Base-by-base conservation (phyloP, 2,329 filamentous ascomycete genomes). In the Calycina herbarum region DNA sequence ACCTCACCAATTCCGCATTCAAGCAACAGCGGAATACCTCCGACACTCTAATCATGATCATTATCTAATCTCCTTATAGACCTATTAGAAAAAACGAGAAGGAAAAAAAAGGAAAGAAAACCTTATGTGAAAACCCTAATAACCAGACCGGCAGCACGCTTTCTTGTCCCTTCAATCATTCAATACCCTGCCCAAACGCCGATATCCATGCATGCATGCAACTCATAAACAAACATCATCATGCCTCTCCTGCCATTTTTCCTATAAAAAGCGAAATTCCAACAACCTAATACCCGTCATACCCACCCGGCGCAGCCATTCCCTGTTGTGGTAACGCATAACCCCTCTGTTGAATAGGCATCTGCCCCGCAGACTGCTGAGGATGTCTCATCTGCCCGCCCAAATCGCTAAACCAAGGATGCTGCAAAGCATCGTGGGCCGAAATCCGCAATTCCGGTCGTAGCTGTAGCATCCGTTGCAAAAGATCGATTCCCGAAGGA, bases 401-500 rank as follows among this genome's bases (percentile, higher is more conserved):
- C 15, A 93, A 78, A 72, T 94, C 91, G 69, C 83, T 86, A 81
- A 99, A 99, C 95, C 95, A 99, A 0, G 90, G 92, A 77, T 99
- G 95, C 72, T 90, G 85, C 51, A 98, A 82, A 3, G 95, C 94
- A 69, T 96, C 92, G 61, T 89, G 84, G 1, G 95, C 95, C 72
- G 91, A 94, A 75, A 97, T 91, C 64, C 95, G 88, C 79, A 96
- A 88, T 79, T 99, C 95, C 0, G 95, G 95, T 38, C 94, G 87
- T 63, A 98, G 82, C 77, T 98, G 94, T 35, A 99, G 86, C 92
- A 99, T 96, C 67, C 91, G 86, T 74, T 91, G 89, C 70, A 99
- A 83, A 59, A 99, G 82, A 76, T 97, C 93, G 73, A 99, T 87
- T 8, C 94, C 95, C 11, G 91, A 82, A 20, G 88, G 87, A 74